Percentiles rank a stretch among this genome's conserved stretches.
Evolutionary conservation across 805 yeast genomes (phyloP).

Genomic region (Ogataea degrootiae): DNA sequence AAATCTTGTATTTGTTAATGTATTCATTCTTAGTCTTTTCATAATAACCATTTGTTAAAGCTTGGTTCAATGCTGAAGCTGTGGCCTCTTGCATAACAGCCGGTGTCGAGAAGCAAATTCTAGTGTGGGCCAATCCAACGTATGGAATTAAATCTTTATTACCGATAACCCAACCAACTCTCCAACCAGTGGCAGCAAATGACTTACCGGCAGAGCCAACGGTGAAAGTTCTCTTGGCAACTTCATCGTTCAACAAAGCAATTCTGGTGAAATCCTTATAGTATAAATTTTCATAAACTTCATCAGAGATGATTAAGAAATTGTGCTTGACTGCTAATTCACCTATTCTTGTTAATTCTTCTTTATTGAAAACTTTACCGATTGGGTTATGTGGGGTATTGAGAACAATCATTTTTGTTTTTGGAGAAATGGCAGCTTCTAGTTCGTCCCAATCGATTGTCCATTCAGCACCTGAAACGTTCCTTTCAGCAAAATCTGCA

Average conservation of each 20-base stretch:
- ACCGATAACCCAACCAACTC: conserved; percentile 95
- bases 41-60: conserved; percentile 62
- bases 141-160: conserved; percentile 75
- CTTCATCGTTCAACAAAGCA: conserved; percentile 76
- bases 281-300: conserved; percentile 89
- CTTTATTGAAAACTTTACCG: conserved; percentile 79
- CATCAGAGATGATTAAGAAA: conserved; percentile 80
- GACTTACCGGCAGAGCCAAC: conserved; percentile 98
- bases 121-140: conserved; percentile 84
- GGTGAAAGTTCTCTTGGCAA: conserved; percentile 73
- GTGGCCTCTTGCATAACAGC: conserved; percentile 92
- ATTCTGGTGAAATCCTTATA: conserved; percentile 75
- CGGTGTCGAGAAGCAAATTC: conserved; percentile 89
- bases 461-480: conserved; percentile 85
- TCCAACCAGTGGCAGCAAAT: conserved; percentile 99
- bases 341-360: conserved; percentile 74
- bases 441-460: conserved; percentile 73
- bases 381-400: conserved; percentile 97
- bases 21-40: conserved; percentile 65
- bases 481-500: conserved; percentile 52
- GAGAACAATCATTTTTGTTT: conserved; percentile 80
- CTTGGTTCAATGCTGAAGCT: conserved; percentile 66
- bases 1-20: conserved; percentile 63
- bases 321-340: conserved; percentile 81
- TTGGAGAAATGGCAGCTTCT: conserved; percentile 61